Conservation (phyloP, 1,139 yeast genomes). For the Blastobotrys apis region DNA sequence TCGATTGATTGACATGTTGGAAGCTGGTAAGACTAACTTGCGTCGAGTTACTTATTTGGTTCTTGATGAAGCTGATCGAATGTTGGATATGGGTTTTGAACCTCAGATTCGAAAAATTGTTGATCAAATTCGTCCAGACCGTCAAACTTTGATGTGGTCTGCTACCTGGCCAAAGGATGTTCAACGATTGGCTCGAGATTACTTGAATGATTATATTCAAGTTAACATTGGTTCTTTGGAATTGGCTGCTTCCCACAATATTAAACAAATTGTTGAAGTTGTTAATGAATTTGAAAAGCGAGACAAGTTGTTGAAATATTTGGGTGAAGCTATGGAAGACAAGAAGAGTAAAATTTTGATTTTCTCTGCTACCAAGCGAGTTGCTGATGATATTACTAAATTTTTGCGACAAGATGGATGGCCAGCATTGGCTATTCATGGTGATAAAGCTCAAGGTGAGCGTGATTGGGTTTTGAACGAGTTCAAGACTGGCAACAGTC, state of each 20-base stretch:
- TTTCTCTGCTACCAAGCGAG: slow-evolving; percentile 93
- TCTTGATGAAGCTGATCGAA: slow-evolving; percentile 91
- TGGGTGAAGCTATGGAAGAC: slow-evolving; percentile 79
- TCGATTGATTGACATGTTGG: slow-evolving; percentile 96
- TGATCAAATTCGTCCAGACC: slow-evolving; percentile 93
- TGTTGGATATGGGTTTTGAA: slow-evolving; percentile 92
- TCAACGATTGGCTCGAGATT: slow-evolving; percentile 86
- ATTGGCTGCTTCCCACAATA: slow-evolving; percentile 93
- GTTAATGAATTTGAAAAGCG: slow-evolving; percentile 89
- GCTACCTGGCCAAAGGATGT: slow-evolving; percentile 99
- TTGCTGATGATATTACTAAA: slow-evolving; percentile 91
- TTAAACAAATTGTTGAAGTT: slow-evolving; percentile 90
- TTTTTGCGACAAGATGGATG: slow-evolving; percentile 95
- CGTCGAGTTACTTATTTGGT: slow-evolving; percentile 96
- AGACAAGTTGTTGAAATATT: slow-evolving; percentile 79
- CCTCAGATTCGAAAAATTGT: slow-evolving; percentile 94
- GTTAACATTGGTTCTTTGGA: slow-evolving; percentile 95
- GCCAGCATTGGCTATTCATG: slow-evolving; percentile 99
- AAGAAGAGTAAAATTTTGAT: slow-evolving; percentile 73
- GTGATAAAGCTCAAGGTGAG: slow-evolving; percentile 96
- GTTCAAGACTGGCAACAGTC: slow-evolving; percentile 87
- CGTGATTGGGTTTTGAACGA: slow-evolving; percentile 98
- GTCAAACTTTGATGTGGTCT: slow-evolving; percentile 99
- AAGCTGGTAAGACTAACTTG: slow-evolving; percentile 89
- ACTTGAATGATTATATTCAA: slow-evolving; percentile 88